phyloP scores from a whole-genome alignment of 345 rosid species.

The Citropsis articulata region DNA sequence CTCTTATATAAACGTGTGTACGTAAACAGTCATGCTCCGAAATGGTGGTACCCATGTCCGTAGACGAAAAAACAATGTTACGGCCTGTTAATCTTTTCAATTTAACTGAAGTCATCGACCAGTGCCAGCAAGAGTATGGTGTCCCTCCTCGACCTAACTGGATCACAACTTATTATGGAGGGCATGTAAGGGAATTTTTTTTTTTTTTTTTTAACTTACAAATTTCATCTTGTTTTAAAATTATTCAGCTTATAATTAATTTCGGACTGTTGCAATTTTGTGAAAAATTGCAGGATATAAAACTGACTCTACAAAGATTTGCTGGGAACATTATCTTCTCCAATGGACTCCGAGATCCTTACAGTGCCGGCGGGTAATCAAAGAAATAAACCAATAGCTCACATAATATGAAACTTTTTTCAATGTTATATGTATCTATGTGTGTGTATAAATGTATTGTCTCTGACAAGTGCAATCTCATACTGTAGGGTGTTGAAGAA shows the following conservation, averaged over 20 bases:
- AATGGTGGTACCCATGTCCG: slow-evolving; percentile 44
- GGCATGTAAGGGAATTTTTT: slow-evolving; percentile 24
- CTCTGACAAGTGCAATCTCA: too few relatives aligned
- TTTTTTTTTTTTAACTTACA: neutral
- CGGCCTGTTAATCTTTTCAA: slow-evolving; percentile 19
- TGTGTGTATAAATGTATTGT: too few relatives aligned
- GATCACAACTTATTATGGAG: slow-evolving; percentile 51
- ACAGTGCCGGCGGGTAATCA: slow-evolving; percentile 39
- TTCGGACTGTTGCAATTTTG: too few relatives aligned
- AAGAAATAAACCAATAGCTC: neutral
- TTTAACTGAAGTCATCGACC: neutral
- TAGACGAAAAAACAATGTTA: slow-evolving; percentile 37
- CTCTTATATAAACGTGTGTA: too few relatives aligned
- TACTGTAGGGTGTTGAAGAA: slow-evolving; percentile 36
- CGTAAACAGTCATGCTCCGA: slow-evolving; percentile 38
- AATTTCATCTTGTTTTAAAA: neutral
- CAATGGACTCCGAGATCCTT: slow-evolving; percentile 44
- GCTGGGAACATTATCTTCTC: slow-evolving; percentile 46
- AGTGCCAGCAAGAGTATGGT: slow-evolving; percentile 14
- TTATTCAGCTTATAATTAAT: too few relatives aligned
- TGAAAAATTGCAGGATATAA: slow-evolving; percentile 30
- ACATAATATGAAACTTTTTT: too few relatives aligned
- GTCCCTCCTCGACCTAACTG: slow-evolving; percentile 53
- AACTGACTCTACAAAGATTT: slow-evolving; percentile 31
- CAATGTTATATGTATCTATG: too few relatives aligned